Evolutionary conservation across 1,284 basidiomycete species (phyloP), one percentile per base, ranked within the genome.

Genomic region (Austroboletus niveus): DNA sequence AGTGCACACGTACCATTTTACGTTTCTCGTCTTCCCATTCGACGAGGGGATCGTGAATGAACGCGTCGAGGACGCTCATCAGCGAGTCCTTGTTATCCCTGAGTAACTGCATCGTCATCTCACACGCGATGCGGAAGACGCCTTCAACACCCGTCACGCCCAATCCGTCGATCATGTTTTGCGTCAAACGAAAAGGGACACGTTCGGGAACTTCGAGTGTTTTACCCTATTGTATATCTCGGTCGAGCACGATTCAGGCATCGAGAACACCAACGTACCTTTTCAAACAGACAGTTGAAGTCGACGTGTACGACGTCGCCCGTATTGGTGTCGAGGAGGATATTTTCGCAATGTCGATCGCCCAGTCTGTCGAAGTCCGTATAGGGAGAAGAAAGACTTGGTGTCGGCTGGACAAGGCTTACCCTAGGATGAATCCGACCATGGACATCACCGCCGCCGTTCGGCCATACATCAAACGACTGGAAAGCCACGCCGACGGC

Each of bases 391-490:
- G 29, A 29, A 29, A 4, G 8, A 29, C 8, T 29, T 6, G 29
- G 29, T 29, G 29, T 29, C 29, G 22, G 22, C 22, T 24, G 22
- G 22, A 12, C 6, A 10, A 1, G 32, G 20, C 60, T 53, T 48
- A 95, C 92, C 96, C 97, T 9, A 99, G 76, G 34, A 99, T 96
- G 61, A 92, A 97, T 20, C 97, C 97, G 27, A 99, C 93, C 89
- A 99, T 99, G 4, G 92, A 97, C 90, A 98, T 99, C 45, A 99
- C 97, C 0, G 97, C 97, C 0, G 89, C 81, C 0, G 97, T 98
- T 41, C 96, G 81, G 14, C 84, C 87, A 66, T 96, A 99, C 3
- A 86, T 81, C 54, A 93, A 74, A 27, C 97, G 85, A 65, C 90
- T 92, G 3, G 88, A 83, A 30, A 99, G 78, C 97, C 97, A 99